phyloP scores from a whole-genome alignment of 441 rosid species.

The Brassica hybrid region DNA sequence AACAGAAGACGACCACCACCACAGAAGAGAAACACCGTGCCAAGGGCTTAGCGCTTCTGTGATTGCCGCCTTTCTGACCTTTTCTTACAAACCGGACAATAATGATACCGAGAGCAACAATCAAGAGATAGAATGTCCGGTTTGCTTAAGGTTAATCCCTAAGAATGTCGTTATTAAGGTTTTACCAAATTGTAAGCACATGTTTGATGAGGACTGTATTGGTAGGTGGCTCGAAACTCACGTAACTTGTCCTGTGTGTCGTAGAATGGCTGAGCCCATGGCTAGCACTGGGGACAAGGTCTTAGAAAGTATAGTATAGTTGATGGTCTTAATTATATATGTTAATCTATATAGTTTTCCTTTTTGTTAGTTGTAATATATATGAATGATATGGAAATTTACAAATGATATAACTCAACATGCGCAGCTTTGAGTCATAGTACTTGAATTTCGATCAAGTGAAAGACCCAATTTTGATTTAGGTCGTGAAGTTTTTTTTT shows the following conservation, averaged over 20 bases:
- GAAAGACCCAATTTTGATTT: too few species aligned
- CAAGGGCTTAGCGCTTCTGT: conserved; percentile 53
- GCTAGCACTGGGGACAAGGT: conserved; percentile 7
- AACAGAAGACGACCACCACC: not conserved
- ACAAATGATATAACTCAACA: too few species aligned
- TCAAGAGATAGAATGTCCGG: too few species aligned
- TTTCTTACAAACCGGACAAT: conserved; percentile 39
- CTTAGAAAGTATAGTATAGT: conserved; percentile 32
- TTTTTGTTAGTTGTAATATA: not conserved
- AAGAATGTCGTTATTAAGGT: too few species aligned
- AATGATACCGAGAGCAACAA: conserved; percentile 24
- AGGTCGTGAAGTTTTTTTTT: too few species aligned
- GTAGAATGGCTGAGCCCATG: conserved; percentile 47
- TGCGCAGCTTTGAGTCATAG: too few species aligned
- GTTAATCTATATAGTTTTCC: not conserved
- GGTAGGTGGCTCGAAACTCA: conserved; percentile 60
- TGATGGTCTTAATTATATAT: not conserved
- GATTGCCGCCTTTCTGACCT: conserved; percentile 52
- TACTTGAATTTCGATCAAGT: too few species aligned
- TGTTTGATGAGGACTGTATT: conserved; percentile 63
- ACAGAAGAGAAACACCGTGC: conserved; percentile 28
- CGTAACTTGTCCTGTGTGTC: conserved; percentile 63
- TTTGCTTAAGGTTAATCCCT: too few species aligned
- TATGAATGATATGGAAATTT: too few species aligned
- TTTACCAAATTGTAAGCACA: too few species aligned